These are phyloP conservation scores for Mycogone perniciosa DNA, from an alignment of 2,329 filamentous ascomycete species.

Conservation along the genomic window DNA sequence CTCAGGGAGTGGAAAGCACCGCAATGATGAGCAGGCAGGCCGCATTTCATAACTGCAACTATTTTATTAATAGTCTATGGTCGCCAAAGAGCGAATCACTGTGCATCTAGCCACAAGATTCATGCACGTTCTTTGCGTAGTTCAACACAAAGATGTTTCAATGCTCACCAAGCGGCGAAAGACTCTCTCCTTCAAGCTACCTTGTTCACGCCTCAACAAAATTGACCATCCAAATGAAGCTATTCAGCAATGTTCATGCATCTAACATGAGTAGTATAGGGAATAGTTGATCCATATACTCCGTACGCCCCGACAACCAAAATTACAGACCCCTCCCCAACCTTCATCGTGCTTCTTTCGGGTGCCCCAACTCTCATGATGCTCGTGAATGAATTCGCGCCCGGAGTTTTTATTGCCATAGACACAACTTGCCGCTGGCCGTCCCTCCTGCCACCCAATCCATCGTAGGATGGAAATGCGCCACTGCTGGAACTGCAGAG, in stretches of 20 bases:
- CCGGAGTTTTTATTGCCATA: slow-evolving; percentile 64
- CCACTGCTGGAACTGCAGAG: slow-evolving; percentile 88
- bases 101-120: no score
- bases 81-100: background rate
- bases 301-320: background rate
- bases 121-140: no score
- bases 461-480: slow-evolving; percentile 77
- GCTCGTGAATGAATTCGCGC: background rate
- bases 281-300: no score
- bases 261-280: no score
- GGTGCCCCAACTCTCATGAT: background rate
- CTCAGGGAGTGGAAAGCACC: slow-evolving; percentile 2
- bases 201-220: no score
- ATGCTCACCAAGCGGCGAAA: no score
- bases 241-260: no score
- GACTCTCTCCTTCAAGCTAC: no score
- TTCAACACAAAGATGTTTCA: no score
- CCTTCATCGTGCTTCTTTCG: no score
- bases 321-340: background rate
- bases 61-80: no score
- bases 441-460: slow-evolving; percentile 94
- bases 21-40: background rate
- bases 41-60: background rate
- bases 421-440: slow-evolving; percentile 82
- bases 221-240: no score